A percentile compares a stretch with the other conserved stretches of the same genome.
These are phyloP conservation scores for Penicillium pancosmium DNA, from an alignment of 495 filamentous ascomycete genomes.

Conservation along the genomic window DNA sequence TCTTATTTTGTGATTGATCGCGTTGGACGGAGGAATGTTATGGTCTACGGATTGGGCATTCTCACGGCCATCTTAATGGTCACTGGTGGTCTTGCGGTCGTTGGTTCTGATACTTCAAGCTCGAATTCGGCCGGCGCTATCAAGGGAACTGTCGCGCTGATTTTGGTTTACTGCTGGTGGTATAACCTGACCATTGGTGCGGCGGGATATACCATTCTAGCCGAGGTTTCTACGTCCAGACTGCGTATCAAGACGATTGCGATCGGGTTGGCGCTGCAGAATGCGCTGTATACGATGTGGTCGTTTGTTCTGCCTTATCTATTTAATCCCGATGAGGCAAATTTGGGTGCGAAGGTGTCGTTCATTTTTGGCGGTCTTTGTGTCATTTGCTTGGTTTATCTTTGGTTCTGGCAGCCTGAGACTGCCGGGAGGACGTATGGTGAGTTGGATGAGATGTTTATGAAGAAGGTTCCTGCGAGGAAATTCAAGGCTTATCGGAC, in stretches of 20 bases:
- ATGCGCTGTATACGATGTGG: slow-evolving; percentile 31
- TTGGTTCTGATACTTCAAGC: slow-evolving; percentile 17
- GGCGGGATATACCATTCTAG: slow-evolving; percentile 33
- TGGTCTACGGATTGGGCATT: slow-evolving; percentile 26
- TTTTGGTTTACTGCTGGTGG: slow-evolving; percentile 30
- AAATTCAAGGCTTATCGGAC: slow-evolving; percentile 20
- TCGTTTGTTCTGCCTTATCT: slow-evolving; percentile 26
- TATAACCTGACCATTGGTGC: slow-evolving; percentile 38
- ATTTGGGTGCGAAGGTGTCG: slow-evolving; percentile 17
- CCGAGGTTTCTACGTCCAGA: slow-evolving; percentile 29
- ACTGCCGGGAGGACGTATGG: slow-evolving; percentile 17
- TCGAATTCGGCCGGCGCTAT: slow-evolving; percentile 16
- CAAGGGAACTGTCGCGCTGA: slow-evolving; percentile 27
- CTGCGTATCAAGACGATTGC: slow-evolving; percentile 37
- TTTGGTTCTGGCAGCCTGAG: slow-evolving; percentile 24
- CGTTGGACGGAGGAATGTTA: slow-evolving; percentile 29
- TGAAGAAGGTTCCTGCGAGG: slow-evolving; percentile 19
- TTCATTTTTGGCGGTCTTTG: slow-evolving; percentile 28
- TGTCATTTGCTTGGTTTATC: slow-evolving; percentile 20
- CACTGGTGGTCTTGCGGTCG: slow-evolving; percentile 26
- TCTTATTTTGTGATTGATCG: slow-evolving; percentile 35
- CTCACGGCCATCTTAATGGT: slow-evolving; percentile 32
- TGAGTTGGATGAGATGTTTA: slow-evolving; percentile 26
- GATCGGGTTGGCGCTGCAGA: slow-evolving; percentile 31
- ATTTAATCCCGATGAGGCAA: slow-evolving; percentile 18